Evolutionary conservation across 306 rosid species (phyloP).

Genomic region (Cucurbita ficifolia): DNA sequence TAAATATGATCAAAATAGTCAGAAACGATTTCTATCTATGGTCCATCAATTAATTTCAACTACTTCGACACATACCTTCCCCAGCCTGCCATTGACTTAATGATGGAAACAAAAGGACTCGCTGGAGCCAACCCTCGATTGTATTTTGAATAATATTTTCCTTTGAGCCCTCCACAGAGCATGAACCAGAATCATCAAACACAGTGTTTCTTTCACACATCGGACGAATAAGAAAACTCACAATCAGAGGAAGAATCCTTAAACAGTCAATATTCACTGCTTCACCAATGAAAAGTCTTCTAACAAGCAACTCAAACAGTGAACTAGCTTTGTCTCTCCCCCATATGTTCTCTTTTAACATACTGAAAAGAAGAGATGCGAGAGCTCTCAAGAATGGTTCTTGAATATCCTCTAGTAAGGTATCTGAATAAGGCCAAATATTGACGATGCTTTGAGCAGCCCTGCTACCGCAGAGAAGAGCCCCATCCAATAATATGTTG

Average conservation of each 20-base stretch:
- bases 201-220: constrained; percentile 17
- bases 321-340: constrained; percentile 31
- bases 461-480: constrained; percentile 57
- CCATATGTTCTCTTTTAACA: constrained; percentile 70
- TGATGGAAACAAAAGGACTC: constrained; percentile 51
- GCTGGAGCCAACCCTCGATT: constrained; percentile 66
- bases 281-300: constrained; percentile 78
- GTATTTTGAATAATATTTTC: constrained; percentile 25
- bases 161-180: constrained; percentile 20
- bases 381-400: constrained; percentile 95
- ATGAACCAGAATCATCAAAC: constrained; percentile 24
- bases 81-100: constrained; percentile 53
- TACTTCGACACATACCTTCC: constrained; percentile 40
- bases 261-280: constrained; percentile 52
- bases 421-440: constrained; percentile 41
- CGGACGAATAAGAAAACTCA: constrained; percentile 43
- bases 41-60: neutral
- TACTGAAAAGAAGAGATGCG: constrained; percentile 39
- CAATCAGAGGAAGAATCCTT: constrained; percentile 70
- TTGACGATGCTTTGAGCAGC: constrained; percentile 31
- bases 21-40: neutral
- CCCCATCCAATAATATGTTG: constrained; percentile 54
- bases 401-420: constrained; percentile 45
- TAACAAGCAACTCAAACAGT: constrained; percentile 41
- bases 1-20: neutral